A percentile compares a stretch with the other conserved stretches of the same genome.
These are phyloP conservation scores for Astraeus odoratus DNA, from an alignment of 768 basidiomycete species.

Conservation along the genomic window DNA sequence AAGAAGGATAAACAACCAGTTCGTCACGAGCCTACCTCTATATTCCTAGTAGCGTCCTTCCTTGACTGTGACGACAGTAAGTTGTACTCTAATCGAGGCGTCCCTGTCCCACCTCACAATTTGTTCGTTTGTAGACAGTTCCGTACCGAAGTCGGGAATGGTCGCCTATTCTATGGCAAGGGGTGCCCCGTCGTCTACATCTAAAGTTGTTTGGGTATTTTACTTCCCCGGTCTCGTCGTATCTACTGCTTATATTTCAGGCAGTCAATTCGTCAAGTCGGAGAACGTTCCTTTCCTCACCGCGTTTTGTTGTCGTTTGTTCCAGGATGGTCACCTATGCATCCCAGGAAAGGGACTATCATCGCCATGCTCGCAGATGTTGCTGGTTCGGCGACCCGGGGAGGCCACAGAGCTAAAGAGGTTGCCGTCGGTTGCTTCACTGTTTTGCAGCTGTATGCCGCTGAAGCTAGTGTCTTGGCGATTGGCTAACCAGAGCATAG, in stretches of 20 bases:
- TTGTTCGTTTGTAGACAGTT: constrained; percentile 32
- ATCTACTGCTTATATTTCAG: background rate
- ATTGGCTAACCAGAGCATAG: constrained; percentile 26
- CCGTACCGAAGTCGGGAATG: constrained; percentile 32
- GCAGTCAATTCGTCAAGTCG: constrained; percentile 19
- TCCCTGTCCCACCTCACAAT: constrained; percentile 24
- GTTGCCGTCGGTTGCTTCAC: constrained; percentile 40
- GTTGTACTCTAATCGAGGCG: constrained; percentile 14
- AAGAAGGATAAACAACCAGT: constrained; percentile 20
- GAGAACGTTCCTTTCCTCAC: constrained; percentile 35
- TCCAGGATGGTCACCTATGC: constrained; percentile 27
- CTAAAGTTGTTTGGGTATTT: constrained; percentile 36
- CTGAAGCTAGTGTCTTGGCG: background rate
- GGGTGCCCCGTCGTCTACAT: constrained; percentile 18
- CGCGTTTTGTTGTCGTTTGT: constrained; percentile 42
- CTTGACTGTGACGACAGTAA: constrained; percentile 60
- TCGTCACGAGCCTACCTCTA: constrained; percentile 24
- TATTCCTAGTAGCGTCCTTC: constrained; percentile 47
- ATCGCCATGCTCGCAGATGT: constrained; percentile 43
- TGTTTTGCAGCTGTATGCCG: constrained; percentile 46
- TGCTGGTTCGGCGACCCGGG: constrained; percentile 34
- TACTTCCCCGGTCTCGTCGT: constrained; percentile 1
- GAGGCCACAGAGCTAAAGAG: constrained; percentile 29
- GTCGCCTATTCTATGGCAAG: constrained; percentile 28
- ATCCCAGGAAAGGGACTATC: constrained; percentile 29